Evolutionary conservation across 768 basidiomycete species (phyloP).

Genomic region (Leucocoprinus sp.): DNA sequence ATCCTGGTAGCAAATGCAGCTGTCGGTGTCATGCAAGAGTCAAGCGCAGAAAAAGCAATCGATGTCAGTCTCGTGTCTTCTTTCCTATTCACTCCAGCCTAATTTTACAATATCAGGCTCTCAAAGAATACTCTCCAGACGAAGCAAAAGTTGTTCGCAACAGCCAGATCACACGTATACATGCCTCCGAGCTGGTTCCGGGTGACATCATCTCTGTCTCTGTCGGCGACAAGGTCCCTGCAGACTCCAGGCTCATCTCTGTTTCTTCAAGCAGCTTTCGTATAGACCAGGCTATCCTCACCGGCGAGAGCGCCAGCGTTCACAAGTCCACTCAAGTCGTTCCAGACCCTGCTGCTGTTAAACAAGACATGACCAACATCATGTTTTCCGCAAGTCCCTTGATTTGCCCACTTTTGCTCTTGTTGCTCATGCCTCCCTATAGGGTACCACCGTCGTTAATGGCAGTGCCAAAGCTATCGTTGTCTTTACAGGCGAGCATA

Average conservation of each 20-base stretch:
- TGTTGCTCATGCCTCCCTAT: slow-evolving; percentile 3
- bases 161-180: slow-evolving; percentile 61
- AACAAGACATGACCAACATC: slow-evolving; percentile 98
- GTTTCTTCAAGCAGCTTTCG: slow-evolving; percentile 91
- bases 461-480: slow-evolving; percentile 86
- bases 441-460: slow-evolving; percentile 96
- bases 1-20: slow-evolving; percentile 96
- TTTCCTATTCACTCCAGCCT: slow-evolving; percentile 2
- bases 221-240: slow-evolving; percentile 93
- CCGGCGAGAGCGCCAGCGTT: slow-evolving; percentile 88
- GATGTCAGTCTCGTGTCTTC: slow-evolving; percentile 55
- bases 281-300: slow-evolving; percentile 93
- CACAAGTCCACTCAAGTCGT: slow-evolving; percentile 70
- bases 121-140: slow-evolving; percentile 96
- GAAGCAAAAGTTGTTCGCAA: slow-evolving; percentile 86
- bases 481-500: slow-evolving; percentile 75
- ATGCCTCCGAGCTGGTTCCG: slow-evolving; percentile 86
- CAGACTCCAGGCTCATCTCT: slow-evolving; percentile 85
- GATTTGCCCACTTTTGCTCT: neutral
- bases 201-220: slow-evolving; percentile 89
- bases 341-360: slow-evolving; percentile 72
- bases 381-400: slow-evolving; percentile 76
- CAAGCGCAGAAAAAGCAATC: slow-evolving; percentile 93
- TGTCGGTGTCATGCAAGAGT: slow-evolving; percentile 96
- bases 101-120: slow-evolving; percentile 49